phyloP scores from a whole-genome alignment of 306 rosid species.

The Trifolium fragiferum region DNA sequence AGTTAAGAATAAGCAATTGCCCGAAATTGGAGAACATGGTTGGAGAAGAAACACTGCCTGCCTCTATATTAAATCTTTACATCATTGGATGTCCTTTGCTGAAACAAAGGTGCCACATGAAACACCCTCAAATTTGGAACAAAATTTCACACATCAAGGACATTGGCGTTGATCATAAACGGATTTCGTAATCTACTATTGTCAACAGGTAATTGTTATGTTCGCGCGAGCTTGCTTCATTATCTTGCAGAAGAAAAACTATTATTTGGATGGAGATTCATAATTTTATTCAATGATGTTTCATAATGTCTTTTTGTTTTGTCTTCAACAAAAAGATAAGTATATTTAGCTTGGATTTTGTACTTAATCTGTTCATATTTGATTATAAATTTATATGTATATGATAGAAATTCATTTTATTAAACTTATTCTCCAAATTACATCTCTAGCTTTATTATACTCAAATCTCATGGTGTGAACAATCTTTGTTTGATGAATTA shows the following conservation, averaged over 20 bases:
- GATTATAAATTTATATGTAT: too few species aligned
- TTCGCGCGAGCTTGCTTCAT: not conserved
- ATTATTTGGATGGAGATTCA: not conserved
- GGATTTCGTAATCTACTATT: not conserved
- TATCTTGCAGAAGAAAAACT: not conserved
- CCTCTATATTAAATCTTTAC: not conserved
- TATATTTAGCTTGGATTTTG: too few species aligned
- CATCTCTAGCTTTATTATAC: not conserved
- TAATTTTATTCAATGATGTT: not conserved
- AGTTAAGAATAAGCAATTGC: not conserved
- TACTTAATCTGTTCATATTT: too few species aligned
- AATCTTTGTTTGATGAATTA: conserved; percentile 2
- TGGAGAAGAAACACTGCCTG: not conserved
- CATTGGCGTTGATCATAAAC: not conserved
- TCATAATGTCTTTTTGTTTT: not conserved
- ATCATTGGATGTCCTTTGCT: not conserved
- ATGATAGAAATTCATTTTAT: too few species aligned
- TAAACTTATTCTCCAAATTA: conserved; percentile 4
- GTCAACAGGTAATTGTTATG: not conserved
- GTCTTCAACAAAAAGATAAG: too few species aligned
- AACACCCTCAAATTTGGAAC: not conserved
- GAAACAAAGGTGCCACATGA: not conserved
- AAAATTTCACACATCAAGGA: not conserved
- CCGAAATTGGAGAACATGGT: not conserved
- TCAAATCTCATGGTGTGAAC: not conserved